Percentiles rank a stretch among this genome's conserved stretches.
These are phyloP conservation scores for Vicia sativa DNA, from an alignment of 306 rosid species.

Conservation along the genomic window DNA sequence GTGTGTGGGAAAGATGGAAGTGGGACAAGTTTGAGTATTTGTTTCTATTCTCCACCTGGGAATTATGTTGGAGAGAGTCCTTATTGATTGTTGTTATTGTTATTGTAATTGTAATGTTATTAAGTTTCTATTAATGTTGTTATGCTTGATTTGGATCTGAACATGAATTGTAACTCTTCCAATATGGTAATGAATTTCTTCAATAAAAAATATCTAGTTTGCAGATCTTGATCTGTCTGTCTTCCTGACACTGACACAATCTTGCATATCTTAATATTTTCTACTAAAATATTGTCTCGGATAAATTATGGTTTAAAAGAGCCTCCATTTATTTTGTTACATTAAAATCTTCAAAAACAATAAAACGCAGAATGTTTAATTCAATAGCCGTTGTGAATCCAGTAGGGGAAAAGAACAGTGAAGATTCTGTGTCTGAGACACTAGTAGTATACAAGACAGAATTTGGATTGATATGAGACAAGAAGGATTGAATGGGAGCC, in stretches of 20 bases:
- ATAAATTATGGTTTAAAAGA: no score
- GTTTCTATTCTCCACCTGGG: slow-evolving; percentile 79
- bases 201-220: not conserved
- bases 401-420: no score
- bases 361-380: no score
- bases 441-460: no score
- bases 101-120: not conserved
- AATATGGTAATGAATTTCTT: not conserved
- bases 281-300: no score
- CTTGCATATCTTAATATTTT: not conserved
- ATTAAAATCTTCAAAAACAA: no score
- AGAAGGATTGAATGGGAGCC: no score
- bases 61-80: slow-evolving; percentile 73
- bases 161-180: not conserved
- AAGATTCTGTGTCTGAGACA: no score
- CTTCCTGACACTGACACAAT: not conserved
- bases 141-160: not conserved
- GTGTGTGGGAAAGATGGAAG: slow-evolving; percentile 50
- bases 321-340: no score
- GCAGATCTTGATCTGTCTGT: not conserved
- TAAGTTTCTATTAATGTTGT: not conserved
- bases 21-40: slow-evolving; percentile 54
- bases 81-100: slow-evolving; percentile 30
- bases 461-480: no score
- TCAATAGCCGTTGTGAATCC: no score